These are phyloP conservation scores for Claviceps humidiphila DNA, from an alignment of 2,329 filamentous ascomycete species.

Conservation along the genomic window DNA sequence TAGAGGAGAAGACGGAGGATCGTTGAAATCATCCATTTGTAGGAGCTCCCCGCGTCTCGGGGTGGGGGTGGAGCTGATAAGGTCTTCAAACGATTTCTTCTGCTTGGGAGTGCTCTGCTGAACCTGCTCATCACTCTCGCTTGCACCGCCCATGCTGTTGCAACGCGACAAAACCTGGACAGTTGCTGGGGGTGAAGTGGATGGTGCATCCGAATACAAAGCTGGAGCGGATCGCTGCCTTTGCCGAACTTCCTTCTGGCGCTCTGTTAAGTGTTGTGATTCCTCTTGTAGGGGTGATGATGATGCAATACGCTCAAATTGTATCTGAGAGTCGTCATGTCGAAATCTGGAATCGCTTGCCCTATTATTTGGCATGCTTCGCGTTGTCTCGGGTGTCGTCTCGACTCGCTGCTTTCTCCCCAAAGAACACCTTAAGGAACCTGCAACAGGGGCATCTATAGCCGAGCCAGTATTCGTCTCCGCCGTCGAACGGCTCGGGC, in stretches of 20 bases:
- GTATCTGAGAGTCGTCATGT: constrained; percentile 72
- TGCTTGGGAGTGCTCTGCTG: constrained; percentile 34
- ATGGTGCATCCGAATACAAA: constrained; percentile 55
- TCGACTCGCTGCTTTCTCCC: constrained; percentile 18
- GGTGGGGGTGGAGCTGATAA: constrained; percentile 46
- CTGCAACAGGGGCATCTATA: constrained; percentile 5
- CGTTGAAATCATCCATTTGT: constrained; percentile 35
- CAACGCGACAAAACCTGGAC: constrained; percentile 10
- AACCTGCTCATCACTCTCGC: constrained; percentile 10
- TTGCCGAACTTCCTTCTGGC: constrained; percentile 64
- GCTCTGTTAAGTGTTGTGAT: constrained; percentile 65
- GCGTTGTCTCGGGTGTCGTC: constrained; percentile 13
- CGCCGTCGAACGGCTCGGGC: constrained; percentile 18
- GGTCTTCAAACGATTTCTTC: constrained; percentile 32
- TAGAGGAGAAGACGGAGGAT: constrained; percentile 46
- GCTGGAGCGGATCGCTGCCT: constrained; percentile 53
- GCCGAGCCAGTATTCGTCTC: constrained; percentile 11
- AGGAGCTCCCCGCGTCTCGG: constrained; percentile 40
- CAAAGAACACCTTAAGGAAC: constrained; percentile 10
- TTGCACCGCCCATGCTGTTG: constrained; percentile 5
- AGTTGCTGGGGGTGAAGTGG: constrained; percentile 26
- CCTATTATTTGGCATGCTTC: constrained; percentile 14
- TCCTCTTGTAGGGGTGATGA: constrained; percentile 36
- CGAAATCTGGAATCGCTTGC: constrained; percentile 40
- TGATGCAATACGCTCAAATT: constrained; percentile 57